Percentiles rank a stretch among this genome's conserved stretches.
These are phyloP conservation scores for Cryptomeria japonica DNA, from an alignment of 75 land plant species.

Conservation along the genomic window DNA sequence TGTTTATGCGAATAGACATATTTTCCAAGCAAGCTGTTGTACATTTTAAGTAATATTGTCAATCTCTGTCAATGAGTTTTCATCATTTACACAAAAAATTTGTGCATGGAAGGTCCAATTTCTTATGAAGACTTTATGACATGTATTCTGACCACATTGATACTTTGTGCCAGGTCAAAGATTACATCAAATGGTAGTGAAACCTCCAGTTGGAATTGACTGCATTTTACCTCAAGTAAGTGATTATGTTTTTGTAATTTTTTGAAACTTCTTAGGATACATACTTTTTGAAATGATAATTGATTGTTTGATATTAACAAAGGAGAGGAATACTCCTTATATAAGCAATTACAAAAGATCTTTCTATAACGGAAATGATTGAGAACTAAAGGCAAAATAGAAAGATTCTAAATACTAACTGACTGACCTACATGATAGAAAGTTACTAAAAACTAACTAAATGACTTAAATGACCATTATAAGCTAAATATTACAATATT, in stretches of 20 bases:
- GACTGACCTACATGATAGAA: too few relatives aligned
- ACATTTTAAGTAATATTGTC: not conserved
- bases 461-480: too few relatives aligned
- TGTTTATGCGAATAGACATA: not conserved
- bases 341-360: too few relatives aligned
- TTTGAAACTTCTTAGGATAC: slow-evolving; percentile 1
- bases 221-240: slow-evolving; percentile 53
- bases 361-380: too few relatives aligned
- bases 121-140: not conserved
- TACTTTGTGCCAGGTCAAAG: slow-evolving; percentile 61
- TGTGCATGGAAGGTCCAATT: not conserved
- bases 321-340: too few relatives aligned
- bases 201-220: slow-evolving; percentile 43
- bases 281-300: too few relatives aligned
- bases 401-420: too few relatives aligned
- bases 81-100: not conserved
- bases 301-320: too few relatives aligned
- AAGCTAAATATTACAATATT: too few relatives aligned
- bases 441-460: too few relatives aligned
- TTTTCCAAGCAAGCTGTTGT: not conserved
- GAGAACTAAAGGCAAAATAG: too few relatives aligned
- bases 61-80: not conserved
- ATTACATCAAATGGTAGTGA: slow-evolving; percentile 68
- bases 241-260: not conserved
- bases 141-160: not conserved